Conservation (phyloP, 2,329 filamentous ascomycete species). For the Cytospora piceicola region DNA sequence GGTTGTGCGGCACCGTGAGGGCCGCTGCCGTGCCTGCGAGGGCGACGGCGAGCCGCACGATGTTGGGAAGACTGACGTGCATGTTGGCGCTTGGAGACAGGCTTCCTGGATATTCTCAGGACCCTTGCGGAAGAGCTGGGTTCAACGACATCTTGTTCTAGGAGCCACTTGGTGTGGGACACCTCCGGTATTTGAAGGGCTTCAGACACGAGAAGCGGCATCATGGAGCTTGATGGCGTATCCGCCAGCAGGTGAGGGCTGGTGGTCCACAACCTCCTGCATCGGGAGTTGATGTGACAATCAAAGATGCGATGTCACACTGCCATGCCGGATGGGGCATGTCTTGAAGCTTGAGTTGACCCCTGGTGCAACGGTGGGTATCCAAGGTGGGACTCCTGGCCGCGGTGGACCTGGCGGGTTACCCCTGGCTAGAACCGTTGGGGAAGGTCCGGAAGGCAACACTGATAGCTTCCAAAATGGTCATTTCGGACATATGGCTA, state of each 20-base stretch:
- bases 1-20: constrained; percentile 18
- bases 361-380: background rate
- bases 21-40: constrained; percentile 5
- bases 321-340: background rate
- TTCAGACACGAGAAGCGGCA: background rate
- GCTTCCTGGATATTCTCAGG: background rate
- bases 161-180: background rate
- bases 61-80: constrained; percentile 12
- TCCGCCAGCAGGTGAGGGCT: background rate
- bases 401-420: background rate
- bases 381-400: background rate
- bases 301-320: background rate
- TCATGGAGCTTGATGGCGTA: background rate
- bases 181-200: background rate
- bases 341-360: background rate
- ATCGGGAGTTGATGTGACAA: background rate
- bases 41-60: constrained; percentile 17
- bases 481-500: background rate
- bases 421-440: constrained; percentile 1
- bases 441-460: background rate
- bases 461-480: background rate
- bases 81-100: constrained; percentile 1
- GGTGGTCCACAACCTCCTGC: background rate
- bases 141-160: background rate
- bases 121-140: background rate